Conservation (phyloP, 768 basidiomycete species). For the Lentinula raphanica region DNA sequence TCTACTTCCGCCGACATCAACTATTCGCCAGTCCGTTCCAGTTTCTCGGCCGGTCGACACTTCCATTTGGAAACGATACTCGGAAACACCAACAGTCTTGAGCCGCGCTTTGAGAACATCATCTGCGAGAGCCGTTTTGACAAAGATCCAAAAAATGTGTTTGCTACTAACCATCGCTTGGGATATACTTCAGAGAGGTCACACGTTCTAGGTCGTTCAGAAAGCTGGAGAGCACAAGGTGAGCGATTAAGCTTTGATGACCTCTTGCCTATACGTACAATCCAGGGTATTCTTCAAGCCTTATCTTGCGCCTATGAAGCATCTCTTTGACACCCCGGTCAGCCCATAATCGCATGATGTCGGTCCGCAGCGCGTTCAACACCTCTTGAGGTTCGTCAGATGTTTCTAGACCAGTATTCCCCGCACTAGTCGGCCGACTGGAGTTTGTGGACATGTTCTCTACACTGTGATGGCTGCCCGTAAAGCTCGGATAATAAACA, state of each 20-base stretch:
- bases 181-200: conserved; percentile 56
- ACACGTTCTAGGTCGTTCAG: conserved; percentile 65
- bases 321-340: conserved; percentile 55
- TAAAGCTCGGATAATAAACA: conserved; percentile 23
- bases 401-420: conserved; percentile 41
- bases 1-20: conserved; percentile 74
- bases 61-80: conserved; percentile 78
- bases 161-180: conserved; percentile 54
- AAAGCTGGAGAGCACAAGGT: conserved; percentile 42
- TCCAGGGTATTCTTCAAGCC: conserved; percentile 67
- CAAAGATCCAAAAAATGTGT: not conserved
- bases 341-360: conserved; percentile 65
- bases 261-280: conserved; percentile 48
- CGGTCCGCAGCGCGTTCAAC: conserved; percentile 51
- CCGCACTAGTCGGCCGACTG: conserved; percentile 38
- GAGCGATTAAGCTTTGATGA: not conserved
- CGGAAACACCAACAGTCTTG: conserved; percentile 74
- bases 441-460: conserved; percentile 9
- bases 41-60: conserved; percentile 46
- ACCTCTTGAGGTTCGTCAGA: conserved; percentile 57
- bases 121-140: too few relatives aligned
- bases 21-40: conserved; percentile 69
- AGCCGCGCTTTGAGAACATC: conserved; percentile 74
- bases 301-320: conserved; percentile 50
- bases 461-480: not conserved